phyloP scores from a whole-genome alignment of 768 basidiomycete genomes.

The Auriculariales sp. region DNA sequence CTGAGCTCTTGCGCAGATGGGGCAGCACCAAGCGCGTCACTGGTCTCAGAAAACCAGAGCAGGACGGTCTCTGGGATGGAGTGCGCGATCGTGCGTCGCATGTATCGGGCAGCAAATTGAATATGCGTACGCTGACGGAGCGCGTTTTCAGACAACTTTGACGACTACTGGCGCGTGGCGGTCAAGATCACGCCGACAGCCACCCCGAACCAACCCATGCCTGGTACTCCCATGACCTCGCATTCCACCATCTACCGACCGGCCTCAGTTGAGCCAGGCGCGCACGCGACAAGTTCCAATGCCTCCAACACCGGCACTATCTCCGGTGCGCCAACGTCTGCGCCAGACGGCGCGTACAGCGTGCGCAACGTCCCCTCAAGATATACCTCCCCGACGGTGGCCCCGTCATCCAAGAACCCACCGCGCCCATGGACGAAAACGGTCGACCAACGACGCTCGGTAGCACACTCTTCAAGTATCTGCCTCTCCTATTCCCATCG shows the following conservation, averaged over 20 bases:
- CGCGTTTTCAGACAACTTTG: conserved; percentile 67
- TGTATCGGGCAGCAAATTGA: background rate
- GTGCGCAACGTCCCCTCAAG: conserved; percentile 82
- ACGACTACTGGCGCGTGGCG: conserved; percentile 87
- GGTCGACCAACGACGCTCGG: conserved; percentile 56
- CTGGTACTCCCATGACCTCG: conserved; percentile 37
- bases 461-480: conserved; percentile 49
- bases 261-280: conserved; percentile 28
- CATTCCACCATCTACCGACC: conserved; percentile 11
- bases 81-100: conserved; percentile 71
- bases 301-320: conserved; percentile 47
- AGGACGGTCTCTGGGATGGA: conserved; percentile 95
- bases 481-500: conserved; percentile 68
- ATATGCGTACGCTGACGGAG: background rate
- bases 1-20: conserved; percentile 30
- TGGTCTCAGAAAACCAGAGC: conserved; percentile 74
- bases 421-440: conserved; percentile 75
- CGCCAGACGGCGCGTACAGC: conserved; percentile 69
- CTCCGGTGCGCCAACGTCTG: conserved; percentile 41
- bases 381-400: conserved; percentile 74
- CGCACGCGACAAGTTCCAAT: too few relatives aligned
- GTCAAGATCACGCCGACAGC: conserved; percentile 85
- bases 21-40: conserved; percentile 92
- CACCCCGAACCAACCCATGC: conserved; percentile 22
- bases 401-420: conserved; percentile 81